phyloP scores from a whole-genome alignment of 2,329 filamentous ascomycete genomes.

The Phialemonium atrogriseum region DNA sequence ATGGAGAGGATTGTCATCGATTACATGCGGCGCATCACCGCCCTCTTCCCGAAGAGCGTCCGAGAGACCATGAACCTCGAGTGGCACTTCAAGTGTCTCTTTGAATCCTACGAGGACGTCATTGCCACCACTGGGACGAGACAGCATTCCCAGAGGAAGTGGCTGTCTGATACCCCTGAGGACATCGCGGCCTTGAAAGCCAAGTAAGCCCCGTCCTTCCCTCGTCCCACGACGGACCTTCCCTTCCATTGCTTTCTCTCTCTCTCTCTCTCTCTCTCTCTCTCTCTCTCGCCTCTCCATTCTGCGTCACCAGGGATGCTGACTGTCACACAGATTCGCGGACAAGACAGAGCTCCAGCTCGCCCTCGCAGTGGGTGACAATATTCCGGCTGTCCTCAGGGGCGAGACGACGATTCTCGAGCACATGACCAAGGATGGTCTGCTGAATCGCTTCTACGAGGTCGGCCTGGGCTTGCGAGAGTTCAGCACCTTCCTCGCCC shows the following conservation, averaged over 20 bases:
- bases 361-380: conserved; percentile 19
- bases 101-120: conserved; percentile 1
- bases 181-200: conserved; percentile 4
- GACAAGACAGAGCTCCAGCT: conserved; percentile 17
- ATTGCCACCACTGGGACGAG: conserved; percentile 3
- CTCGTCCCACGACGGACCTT: neutral
- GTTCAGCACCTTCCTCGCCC: conserved; percentile 7
- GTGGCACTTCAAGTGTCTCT: conserved; percentile 2
- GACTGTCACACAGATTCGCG: conserved; percentile 6
- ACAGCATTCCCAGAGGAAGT: conserved; percentile 5
- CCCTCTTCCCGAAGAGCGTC: neutral
- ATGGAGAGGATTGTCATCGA: conserved; percentile 1
- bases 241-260: neutral
- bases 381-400: conserved; percentile 20
- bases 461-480: conserved; percentile 9
- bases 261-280: neutral
- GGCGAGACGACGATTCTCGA: conserved; percentile 24
- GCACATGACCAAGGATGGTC: conserved; percentile 18
- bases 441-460: conserved; percentile 21
- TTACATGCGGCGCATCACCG: conserved; percentile 2
- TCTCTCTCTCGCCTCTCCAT: conserved; percentile 4
- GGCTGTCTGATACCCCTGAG: conserved; percentile 6
- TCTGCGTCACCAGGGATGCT: conserved; percentile 4
- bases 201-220: neutral
- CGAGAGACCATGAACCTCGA: conserved; percentile 1